These are phyloP conservation scores for Apiotrichum domesticum DNA, from an alignment of 1,284 basidiomycete genomes.

Conservation along the genomic window DNA sequence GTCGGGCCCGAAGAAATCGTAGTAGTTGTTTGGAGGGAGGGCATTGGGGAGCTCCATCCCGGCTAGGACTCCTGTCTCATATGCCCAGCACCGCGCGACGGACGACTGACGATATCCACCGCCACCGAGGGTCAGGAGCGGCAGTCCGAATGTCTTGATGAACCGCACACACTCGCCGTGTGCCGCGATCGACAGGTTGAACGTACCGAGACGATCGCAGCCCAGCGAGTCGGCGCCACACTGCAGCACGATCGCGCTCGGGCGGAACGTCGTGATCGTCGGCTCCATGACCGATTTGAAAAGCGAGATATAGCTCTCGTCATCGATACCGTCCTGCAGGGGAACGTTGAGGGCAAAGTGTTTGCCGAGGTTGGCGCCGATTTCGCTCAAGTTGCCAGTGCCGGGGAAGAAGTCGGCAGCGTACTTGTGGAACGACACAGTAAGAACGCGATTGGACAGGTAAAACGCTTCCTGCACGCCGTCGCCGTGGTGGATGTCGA, in stretches of 20 bases:
- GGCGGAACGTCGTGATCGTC: constrained; percentile 81
- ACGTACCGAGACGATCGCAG: constrained; percentile 88
- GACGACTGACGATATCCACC: constrained; percentile 83
- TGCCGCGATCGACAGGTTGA: constrained; percentile 98
- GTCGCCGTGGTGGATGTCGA: constrained; percentile 95
- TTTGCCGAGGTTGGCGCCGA: constrained; percentile 76
- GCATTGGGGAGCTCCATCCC: constrained; percentile 76
- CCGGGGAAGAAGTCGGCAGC: constrained; percentile 97
- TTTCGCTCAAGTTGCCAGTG: constrained; percentile 87
- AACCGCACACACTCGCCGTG: constrained; percentile 98
- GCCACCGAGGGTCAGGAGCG: constrained; percentile 84
- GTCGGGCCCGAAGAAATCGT: constrained; percentile 86
- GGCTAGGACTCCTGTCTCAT: constrained; percentile 89
- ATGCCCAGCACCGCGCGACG: constrained; percentile 97
- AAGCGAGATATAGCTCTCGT: constrained; percentile 88
- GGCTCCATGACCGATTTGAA: constrained; percentile 97
- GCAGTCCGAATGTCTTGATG: constrained; percentile 84
- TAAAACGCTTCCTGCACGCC: constrained; percentile 98
- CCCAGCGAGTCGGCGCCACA: constrained; percentile 97
- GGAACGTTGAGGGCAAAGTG: constrained; percentile 96
- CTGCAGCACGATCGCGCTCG: constrained; percentile 87
- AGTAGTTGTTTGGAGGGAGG: constrained; percentile 83
- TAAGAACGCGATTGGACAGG: constrained; percentile 94
- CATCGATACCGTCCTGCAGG: constrained; percentile 92
- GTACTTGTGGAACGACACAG: constrained; percentile 99